Percentiles rank a stretch among this genome's conserved stretches.
Evolutionary conservation across 176 grass and related monocot species (phyloP).

Genomic region (Bothriochloa decipiens): DNA sequence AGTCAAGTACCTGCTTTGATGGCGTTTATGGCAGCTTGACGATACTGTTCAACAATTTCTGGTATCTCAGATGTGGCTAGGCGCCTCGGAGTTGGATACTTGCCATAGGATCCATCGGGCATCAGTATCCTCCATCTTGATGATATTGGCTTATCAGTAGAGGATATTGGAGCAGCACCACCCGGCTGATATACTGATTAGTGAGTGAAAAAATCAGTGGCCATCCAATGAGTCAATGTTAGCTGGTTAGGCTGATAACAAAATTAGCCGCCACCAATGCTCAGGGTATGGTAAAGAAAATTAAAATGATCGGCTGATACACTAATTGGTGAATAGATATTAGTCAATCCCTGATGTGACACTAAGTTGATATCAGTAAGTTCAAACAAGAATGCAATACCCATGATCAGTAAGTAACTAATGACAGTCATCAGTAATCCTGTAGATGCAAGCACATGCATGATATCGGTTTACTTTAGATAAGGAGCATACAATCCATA

Average conservation of each 20-base stretch:
- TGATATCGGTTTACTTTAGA: background rate
- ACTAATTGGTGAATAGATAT: slow-evolving; percentile 46
- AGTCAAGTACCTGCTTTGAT: slow-evolving; percentile 72
- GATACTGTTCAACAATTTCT: slow-evolving; percentile 79
- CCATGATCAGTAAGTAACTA: no score
- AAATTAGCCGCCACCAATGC: background rate
- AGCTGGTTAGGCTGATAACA: background rate
- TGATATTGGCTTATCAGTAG: slow-evolving; percentile 85
- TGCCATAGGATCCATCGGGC: slow-evolving; percentile 83
- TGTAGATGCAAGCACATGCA: background rate
- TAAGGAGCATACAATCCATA: background rate
- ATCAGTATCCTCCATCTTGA: slow-evolving; percentile 83
- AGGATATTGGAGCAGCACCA: slow-evolving; percentile 78
- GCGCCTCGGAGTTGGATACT: slow-evolving; percentile 58
- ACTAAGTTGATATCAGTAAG: background rate
- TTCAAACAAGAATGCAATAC: no score
- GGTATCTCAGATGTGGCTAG: slow-evolving; percentile 66
- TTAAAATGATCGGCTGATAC: slow-evolving; percentile 56
- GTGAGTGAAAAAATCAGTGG: background rate
- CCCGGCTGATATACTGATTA: slow-evolving; percentile 82
- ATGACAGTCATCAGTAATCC: background rate
- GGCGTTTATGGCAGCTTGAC: slow-evolving; percentile 69
- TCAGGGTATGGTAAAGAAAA: background rate
- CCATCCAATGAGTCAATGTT: background rate
- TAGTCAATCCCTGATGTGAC: background rate